Evolutionary conservation across 306 rosid species (phyloP), one percentile per base, ranked within the genome.

Genomic region (Pterocarpus santalinus): DNA sequence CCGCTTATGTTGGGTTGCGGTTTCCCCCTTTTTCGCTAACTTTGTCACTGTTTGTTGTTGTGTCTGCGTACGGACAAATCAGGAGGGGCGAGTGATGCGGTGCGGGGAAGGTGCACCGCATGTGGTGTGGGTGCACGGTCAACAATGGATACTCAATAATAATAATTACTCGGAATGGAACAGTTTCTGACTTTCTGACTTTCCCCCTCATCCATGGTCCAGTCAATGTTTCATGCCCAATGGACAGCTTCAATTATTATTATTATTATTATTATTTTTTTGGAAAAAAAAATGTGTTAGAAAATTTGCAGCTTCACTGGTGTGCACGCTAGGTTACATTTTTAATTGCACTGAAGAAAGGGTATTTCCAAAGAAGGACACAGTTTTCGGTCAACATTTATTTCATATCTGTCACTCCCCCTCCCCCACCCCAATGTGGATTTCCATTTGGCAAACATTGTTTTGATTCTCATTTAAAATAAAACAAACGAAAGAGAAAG

Each of bases 21-120:
- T 65, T 86, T 74, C 69, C 78, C 81, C 58, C 66, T 72, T 80
- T 35, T 64, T 15, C 38, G 71, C 66, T 33, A 55, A 43, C 34
- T 55, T 72, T 83, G 85, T 35, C 28, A 14, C 16, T 34, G 41
- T 63, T 3, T 38, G 77, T 81, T 7, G 71, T 67, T 60, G 81
- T 68, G 53, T 75, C 61, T 80, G 73, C 35, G 86, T 86, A 86
- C 89, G 89, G 86, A 83, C 84, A 78, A 78, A 6, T 9, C 51
- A 7, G 17, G 67, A 36, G 85, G 2, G 51, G 47, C 0, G 60
- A 47, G 64, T 38, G 10, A 56, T 86, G 8, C 2, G 38, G 77
- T 80, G 85, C 5, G 83, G 22, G 9, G 47, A 38, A 39, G 78
- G 22, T 3, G 16, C 84, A 79, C 22, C 10, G 67, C 81, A 79